These are phyloP conservation scores for Pyrrhoderma lamaoense DNA, from an alignment of 1,284 basidiomycete genomes.

Conservation along the genomic window DNA sequence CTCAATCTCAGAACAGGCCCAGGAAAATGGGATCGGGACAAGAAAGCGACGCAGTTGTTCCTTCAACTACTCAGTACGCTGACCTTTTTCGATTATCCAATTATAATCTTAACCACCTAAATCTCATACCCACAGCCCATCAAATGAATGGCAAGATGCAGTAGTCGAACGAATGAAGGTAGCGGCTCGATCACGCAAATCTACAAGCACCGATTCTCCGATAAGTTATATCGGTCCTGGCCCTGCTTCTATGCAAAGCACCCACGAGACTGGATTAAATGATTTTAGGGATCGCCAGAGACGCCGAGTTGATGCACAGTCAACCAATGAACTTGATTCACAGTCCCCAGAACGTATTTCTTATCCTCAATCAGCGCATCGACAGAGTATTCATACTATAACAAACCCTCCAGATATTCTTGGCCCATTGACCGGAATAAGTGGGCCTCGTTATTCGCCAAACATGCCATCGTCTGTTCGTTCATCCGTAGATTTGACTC, in stretches of 20 bases:
- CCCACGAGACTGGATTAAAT: not conserved
- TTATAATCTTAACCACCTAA: not conserved
- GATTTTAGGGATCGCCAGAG: constrained; percentile 10
- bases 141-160: constrained; percentile 73
- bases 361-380: constrained; percentile 2
- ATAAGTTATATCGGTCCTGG: not conserved
- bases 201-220: not conserved
- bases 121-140: constrained; percentile 43
- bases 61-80: constrained; percentile 13
- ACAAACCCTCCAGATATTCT: constrained; percentile 4
- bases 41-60: constrained; percentile 12
- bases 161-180: constrained; percentile 33
- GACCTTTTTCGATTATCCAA: not conserved
- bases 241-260: not conserved
- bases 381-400: constrained; percentile 3
- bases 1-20: constrained; percentile 15
- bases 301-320: constrained; percentile 6
- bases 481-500: not conserved
- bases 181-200: constrained; percentile 9
- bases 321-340: not conserved
- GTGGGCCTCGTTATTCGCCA: constrained; percentile 10
- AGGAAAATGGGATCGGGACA: constrained; percentile 17
- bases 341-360: constrained; percentile 5
- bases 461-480: not conserved
- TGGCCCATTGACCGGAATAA: constrained; percentile 1